Base-by-base conservation (phyloP, 352 stramenopile genomes). In the Globisporangium carolinianum region DNA sequence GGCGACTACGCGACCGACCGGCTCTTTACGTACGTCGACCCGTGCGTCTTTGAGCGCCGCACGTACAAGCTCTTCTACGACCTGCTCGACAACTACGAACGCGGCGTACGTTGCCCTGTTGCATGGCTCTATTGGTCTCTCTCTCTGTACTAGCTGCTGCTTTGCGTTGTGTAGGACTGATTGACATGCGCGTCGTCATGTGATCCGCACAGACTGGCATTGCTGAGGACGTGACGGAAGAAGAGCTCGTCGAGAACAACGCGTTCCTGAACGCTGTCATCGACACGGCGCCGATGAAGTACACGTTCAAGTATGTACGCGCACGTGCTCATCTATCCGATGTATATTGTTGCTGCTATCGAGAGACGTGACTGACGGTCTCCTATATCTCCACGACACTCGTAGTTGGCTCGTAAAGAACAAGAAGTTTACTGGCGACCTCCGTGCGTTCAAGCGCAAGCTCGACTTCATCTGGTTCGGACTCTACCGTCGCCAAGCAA, bases 401-500 rank as follows among this genome's bases (percentile, higher is more conserved):
- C 49, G 50, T 61, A 95, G 72, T 51, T 95, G 68, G 75, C 67
- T 96, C 17, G 66, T 75, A 11, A 90, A 91, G 68, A 94, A 91
- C 66, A 90, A 89, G 42, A 92, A 93, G 69, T 86, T 92, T 53
- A 63, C 65, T 4, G 86, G 86, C 17, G 77, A 91, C 51, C 62
- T 83, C 35, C 67, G 70, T 6, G 80, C 73, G 4, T 95, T 96
- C 71, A 93, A 94, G 76, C 83, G 84, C 58, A 92, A 98, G 47
- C 66, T 98, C n/a, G 79, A 98, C 53, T 69, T 85, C 41, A 96
- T 98, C 51, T 98, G 95, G 94, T 98, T 98, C 65, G 85, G 94
- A 3, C 61, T 98, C 46, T 98, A 98, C 70, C 84, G 85, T 37
- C 90, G 95, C 46, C 73, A 89, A 64, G 70, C 79, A 47, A 60